Conservation (phyloP, 257 asterid species). For the Solanum lycopersicoides region DNA sequence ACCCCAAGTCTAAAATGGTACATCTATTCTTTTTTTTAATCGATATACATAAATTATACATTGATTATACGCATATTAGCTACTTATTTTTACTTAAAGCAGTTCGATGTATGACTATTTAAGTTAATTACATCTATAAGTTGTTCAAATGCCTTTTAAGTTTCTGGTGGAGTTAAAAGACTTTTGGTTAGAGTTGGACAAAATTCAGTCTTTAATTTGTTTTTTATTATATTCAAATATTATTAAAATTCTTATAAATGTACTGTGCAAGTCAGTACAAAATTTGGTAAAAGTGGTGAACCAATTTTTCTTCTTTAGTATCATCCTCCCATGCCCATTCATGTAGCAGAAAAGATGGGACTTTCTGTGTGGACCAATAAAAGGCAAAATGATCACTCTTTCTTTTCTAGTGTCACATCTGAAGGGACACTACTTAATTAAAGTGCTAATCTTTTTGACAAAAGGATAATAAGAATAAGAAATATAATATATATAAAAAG, state of each 20-base stretch:
- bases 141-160: neutral
- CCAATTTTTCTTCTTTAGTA: neutral
- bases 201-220: neutral
- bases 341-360: neutral
- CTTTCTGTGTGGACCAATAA: neutral
- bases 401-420: neutral
- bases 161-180: neutral
- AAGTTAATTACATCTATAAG: too few relatives aligned
- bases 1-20: slow-evolving; percentile 41
- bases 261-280: neutral
- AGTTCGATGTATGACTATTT: too few relatives aligned
- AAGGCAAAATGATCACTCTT: neutral
- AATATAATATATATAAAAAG: too few relatives aligned
- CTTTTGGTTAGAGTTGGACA: neutral
- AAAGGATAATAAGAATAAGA: neutral
- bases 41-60: neutral
- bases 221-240: neutral
- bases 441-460: neutral
- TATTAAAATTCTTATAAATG: too few relatives aligned
- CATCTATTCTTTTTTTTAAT: neutral
- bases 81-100: too few relatives aligned
- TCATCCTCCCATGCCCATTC: neutral
- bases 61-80: neutral
- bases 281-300: neutral
- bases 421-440: neutral